phyloP scores from a whole-genome alignment of 495 filamentous ascomycete species.

The Penicillium roqueforti region DNA sequence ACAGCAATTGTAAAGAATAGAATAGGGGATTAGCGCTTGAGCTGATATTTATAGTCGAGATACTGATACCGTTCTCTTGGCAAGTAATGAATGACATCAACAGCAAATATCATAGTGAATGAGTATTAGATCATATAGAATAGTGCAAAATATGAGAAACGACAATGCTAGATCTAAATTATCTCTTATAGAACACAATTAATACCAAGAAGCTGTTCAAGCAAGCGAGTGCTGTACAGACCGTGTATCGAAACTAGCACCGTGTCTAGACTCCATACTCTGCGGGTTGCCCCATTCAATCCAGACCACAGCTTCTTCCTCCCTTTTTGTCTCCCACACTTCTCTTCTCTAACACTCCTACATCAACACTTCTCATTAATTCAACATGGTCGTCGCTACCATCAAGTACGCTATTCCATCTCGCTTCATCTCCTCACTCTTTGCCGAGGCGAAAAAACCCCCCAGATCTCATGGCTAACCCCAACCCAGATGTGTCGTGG shows the following conservation, averaged over 20 bases:
- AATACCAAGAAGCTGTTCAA: not conserved
- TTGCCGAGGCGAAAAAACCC: constrained; percentile 16
- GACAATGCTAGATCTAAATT: not conserved
- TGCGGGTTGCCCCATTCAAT: constrained; percentile 32
- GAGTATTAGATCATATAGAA: too few species aligned
- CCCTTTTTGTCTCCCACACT: constrained; percentile 25
- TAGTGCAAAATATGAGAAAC: not conserved
- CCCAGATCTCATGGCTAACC: constrained; percentile 24
- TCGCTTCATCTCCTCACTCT: constrained; percentile 15
- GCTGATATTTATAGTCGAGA: not conserved
- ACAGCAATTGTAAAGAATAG: not conserved
- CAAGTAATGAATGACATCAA: not conserved
- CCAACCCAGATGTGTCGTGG: constrained; percentile 81
- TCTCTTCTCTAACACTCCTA: constrained; percentile 8
- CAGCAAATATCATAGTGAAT: not conserved
- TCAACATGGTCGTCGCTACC: constrained; percentile 39
- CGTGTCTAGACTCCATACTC: constrained; percentile 27
- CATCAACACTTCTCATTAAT: constrained; percentile 19
- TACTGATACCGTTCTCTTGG: not conserved
- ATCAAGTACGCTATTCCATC: constrained; percentile 31
- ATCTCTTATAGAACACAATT: not conserved
- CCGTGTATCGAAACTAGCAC: constrained; percentile 9
- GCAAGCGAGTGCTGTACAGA: constrained; percentile 6
- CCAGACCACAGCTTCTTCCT: constrained; percentile 28
- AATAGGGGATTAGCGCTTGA: constrained; percentile 12